Evolutionary conservation across 163 green algal species (phyloP).

Genomic region (Dunaliella salina): DNA sequence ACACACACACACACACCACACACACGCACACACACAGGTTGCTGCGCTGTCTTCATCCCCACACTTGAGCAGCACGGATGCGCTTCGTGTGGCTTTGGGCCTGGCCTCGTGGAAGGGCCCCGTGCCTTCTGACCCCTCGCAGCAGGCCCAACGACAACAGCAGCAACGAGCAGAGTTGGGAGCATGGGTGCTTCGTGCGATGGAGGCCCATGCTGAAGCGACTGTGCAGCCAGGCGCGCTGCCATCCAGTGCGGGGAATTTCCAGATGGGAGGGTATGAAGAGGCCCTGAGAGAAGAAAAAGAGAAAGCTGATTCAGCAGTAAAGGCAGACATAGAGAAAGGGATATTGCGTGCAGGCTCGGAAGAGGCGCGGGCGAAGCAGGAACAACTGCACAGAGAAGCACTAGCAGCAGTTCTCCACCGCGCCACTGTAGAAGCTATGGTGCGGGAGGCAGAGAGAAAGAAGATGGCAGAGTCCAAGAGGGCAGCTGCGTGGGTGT

Average conservation of each 20-base stretch:
- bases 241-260: too few relatives aligned
- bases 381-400: background rate
- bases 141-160: background rate
- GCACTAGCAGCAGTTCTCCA: background rate
- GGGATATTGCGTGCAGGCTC: background rate
- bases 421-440: background rate
- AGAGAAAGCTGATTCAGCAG: background rate
- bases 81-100: background rate
- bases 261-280: too few relatives aligned
- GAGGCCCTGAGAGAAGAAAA: too few relatives aligned
- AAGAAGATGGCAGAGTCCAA: background rate
- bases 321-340: background rate
- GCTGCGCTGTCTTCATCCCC: background rate
- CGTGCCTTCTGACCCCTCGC: background rate
- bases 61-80: background rate
- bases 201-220: background rate
- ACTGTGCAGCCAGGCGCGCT: too few relatives aligned
- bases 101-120: background rate
- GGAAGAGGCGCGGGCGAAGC: background rate
- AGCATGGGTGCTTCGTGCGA: background rate
- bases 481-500: background rate
- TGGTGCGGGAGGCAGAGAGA: too few relatives aligned
- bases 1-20: too few relatives aligned
- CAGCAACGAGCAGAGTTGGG: background rate
- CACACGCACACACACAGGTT: background rate